phyloP scores from a whole-genome alignment of 2,329 filamentous ascomycete genomes.

The Exophiala sp. region DNA sequence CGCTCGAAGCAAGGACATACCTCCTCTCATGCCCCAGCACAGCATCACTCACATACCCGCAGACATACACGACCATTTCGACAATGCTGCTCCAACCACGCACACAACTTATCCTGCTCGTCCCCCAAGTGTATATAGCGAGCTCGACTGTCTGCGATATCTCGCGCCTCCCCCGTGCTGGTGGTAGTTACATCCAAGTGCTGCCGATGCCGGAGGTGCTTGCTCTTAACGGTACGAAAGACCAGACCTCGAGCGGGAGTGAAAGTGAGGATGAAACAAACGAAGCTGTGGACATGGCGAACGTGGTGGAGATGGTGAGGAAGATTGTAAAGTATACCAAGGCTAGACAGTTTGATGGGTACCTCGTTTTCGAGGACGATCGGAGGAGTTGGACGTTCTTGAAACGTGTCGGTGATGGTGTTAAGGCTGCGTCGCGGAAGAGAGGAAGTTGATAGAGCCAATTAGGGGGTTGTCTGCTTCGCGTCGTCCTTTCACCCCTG shows the following conservation, averaged over 20 bases:
- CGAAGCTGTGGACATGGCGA: not conserved
- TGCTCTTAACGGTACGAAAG: not conserved
- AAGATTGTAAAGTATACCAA: slow-evolving; percentile 19
- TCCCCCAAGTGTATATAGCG: slow-evolving; percentile 16
- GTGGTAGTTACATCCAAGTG: slow-evolving; percentile 10
- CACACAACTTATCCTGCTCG: slow-evolving; percentile 13
- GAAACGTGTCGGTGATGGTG: slow-evolving; percentile 16
- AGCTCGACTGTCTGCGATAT: slow-evolving; percentile 13
- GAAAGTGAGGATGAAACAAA: not conserved
- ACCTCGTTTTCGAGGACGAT: slow-evolving; percentile 16
- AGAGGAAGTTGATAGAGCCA: not conserved
- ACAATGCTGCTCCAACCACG: slow-evolving; percentile 11
- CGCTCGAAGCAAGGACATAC: slow-evolving; percentile 7
- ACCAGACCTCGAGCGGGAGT: not conserved
- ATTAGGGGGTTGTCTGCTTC: not conserved
- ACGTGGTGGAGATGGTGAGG: slow-evolving; percentile 11
- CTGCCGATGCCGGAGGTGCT: slow-evolving; percentile 12
- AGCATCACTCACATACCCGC: slow-evolving; percentile 4
- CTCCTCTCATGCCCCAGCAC: slow-evolving; percentile 13
- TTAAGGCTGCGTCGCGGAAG: slow-evolving; percentile 2
- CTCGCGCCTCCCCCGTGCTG: slow-evolving; percentile 8
- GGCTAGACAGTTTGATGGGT: slow-evolving; percentile 15
- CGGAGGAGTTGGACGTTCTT: slow-evolving; percentile 15
- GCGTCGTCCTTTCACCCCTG: not conserved
- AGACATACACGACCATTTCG: slow-evolving; percentile 16